Evolutionary conservation across 805 yeast species (phyloP).

Genomic region (Kodamaea fukazawae): DNA sequence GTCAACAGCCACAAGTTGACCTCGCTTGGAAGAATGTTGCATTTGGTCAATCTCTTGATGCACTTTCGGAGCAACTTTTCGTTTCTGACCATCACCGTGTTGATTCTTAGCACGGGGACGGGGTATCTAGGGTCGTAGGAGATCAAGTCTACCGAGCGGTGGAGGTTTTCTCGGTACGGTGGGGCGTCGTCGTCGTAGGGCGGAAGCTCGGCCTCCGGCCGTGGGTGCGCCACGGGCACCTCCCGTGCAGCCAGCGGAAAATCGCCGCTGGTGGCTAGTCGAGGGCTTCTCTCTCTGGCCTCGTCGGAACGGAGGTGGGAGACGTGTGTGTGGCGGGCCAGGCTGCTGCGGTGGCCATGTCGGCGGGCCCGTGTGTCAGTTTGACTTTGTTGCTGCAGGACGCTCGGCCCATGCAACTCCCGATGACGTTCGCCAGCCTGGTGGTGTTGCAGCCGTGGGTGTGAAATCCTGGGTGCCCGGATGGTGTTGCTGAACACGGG

Average conservation of each 20-base stretch:
- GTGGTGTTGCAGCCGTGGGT: conserved; percentile 1
- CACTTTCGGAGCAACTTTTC: conserved; percentile 18
- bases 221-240: too few species aligned
- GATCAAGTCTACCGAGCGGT: conserved; percentile 19
- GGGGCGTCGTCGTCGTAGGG: conserved; percentile 10
- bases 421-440: not conserved
- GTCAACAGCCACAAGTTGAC: conserved; percentile 21
- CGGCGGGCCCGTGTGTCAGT: not conserved
- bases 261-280: not conserved
- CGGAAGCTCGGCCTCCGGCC: too few species aligned
- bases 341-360: not conserved
- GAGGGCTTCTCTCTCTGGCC: not conserved
- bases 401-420: conserved; percentile 2
- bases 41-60: conserved; percentile 16
- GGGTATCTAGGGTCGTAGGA: conserved; percentile 25
- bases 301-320: not conserved
- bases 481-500: conserved; percentile 1
- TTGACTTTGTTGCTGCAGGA: not conserved
- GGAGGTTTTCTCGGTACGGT: conserved; percentile 21
- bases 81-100: conserved; percentile 18
- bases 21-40: conserved; percentile 17
- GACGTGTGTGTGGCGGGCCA: not conserved
- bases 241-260: too few species aligned
- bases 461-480: conserved; percentile 2
- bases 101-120: conserved; percentile 21